Conservation (phyloP, 768 basidiomycete species). For the Kwoniella heveanensis region DNA sequence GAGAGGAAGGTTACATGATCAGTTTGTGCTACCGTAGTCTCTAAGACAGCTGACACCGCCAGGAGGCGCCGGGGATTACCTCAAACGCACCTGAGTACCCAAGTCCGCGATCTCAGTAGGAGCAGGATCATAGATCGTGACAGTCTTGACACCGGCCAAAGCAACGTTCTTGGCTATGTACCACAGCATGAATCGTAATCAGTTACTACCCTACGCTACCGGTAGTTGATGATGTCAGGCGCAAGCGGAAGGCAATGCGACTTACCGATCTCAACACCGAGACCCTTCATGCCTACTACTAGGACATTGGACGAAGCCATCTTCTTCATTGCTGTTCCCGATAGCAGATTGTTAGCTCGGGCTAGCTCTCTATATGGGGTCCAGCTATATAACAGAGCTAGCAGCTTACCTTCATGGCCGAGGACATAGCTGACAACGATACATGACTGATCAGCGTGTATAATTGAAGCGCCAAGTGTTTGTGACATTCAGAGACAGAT, state of each 20-base stretch:
- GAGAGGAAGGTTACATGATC: neutral
- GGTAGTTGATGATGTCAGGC: neutral
- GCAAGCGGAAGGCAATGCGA: conserved; percentile 6
- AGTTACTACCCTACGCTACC: neutral
- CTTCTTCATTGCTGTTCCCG: conserved; percentile 86
- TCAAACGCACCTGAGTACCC: conserved; percentile 79
- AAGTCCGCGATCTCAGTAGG: conserved; percentile 84
- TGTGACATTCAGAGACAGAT: neutral
- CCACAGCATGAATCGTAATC: neutral
- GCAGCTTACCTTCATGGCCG: conserved; percentile 81
- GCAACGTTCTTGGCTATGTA: conserved; percentile 84
- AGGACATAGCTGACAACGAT: conserved; percentile 70
- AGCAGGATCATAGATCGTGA: conserved; percentile 92
- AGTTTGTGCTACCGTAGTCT: neutral
- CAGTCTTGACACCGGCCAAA: conserved; percentile 95
- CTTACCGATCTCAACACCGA: conserved; percentile 93
- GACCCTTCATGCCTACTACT: conserved; percentile 84
- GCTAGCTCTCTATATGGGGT: too few species aligned
- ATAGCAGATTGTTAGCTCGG: neutral
- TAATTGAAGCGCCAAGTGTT: neutral
- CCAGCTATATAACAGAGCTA: too few species aligned
- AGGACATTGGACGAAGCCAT: conserved; percentile 97
- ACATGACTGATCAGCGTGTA: conserved; percentile 15
- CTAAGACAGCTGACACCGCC: neutral
- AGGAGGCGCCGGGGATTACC: neutral